These are phyloP conservation scores for Knoxia roxburghii DNA, from an alignment of 257 asterid genomes.

Conservation along the genomic window DNA sequence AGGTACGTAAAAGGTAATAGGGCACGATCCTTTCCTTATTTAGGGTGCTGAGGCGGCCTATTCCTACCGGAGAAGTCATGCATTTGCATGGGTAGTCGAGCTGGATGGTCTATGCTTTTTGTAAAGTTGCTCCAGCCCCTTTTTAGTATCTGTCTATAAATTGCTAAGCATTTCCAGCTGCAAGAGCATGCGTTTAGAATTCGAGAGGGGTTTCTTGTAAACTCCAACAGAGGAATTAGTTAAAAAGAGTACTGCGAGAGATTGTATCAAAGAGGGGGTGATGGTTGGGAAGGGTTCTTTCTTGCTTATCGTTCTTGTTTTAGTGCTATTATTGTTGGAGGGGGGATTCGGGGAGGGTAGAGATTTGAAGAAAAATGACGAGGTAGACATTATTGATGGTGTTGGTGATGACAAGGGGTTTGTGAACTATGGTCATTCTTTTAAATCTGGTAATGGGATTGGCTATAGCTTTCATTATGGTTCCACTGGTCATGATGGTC, in stretches of 20 bases:
- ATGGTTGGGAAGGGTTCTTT: conserved; percentile 22
- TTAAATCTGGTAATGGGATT: conserved; percentile 8
- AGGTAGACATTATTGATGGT: not conserved
- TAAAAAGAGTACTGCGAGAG: too few relatives aligned
- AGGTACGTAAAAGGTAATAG: not conserved
- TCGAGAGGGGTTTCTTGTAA: too few relatives aligned
- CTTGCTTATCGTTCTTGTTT: conserved; percentile 22
- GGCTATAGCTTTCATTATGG: conserved; percentile 10
- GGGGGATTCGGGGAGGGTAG: conserved; percentile 29
- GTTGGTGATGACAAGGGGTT: not conserved
- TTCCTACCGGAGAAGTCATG: not conserved
- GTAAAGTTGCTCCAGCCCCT: not conserved
- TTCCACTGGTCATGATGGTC: not conserved
- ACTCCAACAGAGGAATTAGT: too few relatives aligned
- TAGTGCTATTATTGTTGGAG: conserved; percentile 13
- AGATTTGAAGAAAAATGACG: conserved; percentile 22
- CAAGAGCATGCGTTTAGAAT: too few relatives aligned
- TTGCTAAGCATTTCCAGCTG: not conserved
- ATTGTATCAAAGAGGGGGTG: not conserved
- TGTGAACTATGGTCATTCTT: conserved; percentile 12
- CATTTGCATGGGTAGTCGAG: conserved; percentile 12
- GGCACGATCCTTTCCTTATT: not conserved
- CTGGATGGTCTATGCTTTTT: conserved; percentile 4
- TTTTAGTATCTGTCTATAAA: conserved; percentile 1
- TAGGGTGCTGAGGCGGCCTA: not conserved